Evolutionary conservation across 768 basidiomycete species (phyloP), one percentile per base, ranked within the genome.

Genomic region (Leccinum disarticulatum): DNA sequence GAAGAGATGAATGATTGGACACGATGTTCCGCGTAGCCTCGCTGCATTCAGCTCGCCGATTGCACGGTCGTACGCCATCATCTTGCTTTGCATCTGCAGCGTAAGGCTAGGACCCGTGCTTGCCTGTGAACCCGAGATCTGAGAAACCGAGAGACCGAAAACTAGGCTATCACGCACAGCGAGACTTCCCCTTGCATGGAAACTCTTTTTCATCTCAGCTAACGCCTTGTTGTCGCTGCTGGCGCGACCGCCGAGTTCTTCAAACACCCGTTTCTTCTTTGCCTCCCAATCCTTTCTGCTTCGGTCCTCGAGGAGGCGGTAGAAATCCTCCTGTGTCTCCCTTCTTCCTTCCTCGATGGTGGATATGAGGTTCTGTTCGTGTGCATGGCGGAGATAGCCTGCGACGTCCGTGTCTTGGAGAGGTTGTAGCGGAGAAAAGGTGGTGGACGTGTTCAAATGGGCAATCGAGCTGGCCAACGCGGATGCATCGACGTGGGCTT

Each of bases 51-150:
- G 77, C 25, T 91, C 86, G 7, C 83, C 78, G 47, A 98, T 78
- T 33, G 91, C 87, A 52, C 86, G 85, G 77, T 95, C 91, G 72
- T 98, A 99, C 13, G 86, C 87, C 90, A 98, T 93, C 95, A 98
- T 95, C 75, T 91, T 92, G 74, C 83, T 86, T 73, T 95, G 94
- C 88, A 90, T 90, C 69, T 92, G 90, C 43, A 91, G 72, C 14
- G 81, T 85, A 22, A 87, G 74, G 60, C 80, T 85, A 1, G 88
- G 85, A 1, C 80, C 77, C 1, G 78, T 74, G 56, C 77, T 77
- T 48, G 80, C 70, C 77, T 81, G 61, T 11, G 51, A 43, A 58
- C 6, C 27, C 22, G 28, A 52, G 11, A 43, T 27, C 11, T 71
- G 41, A 67, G 60, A 59, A 46, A 19, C 7, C 13, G 38, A 27